phyloP scores from a whole-genome alignment of 2,329 filamentous ascomycete genomes.

The Diaporthe australafricana region DNA sequence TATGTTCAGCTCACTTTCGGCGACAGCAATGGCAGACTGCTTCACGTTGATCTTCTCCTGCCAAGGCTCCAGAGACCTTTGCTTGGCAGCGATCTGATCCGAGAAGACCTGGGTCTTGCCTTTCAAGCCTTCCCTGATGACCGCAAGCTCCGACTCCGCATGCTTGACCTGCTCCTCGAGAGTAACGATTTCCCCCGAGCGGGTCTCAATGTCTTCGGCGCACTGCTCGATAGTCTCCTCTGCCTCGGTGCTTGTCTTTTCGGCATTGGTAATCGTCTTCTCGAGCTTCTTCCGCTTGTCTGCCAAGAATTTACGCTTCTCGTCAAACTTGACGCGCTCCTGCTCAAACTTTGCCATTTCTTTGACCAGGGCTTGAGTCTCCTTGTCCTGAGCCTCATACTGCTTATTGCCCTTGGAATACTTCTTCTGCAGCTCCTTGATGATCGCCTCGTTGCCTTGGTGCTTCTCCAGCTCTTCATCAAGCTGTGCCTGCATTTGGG shows the following conservation, averaged over 20 bases:
- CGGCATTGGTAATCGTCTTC: constrained; percentile 83
- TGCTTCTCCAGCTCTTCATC: constrained; percentile 92
- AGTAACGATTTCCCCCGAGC: constrained; percentile 77
- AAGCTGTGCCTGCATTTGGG: constrained; percentile 89
- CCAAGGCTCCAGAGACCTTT: constrained; percentile 96
- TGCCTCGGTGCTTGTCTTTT: constrained; percentile 79
- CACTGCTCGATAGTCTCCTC: constrained; percentile 83
- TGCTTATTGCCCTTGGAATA: constrained; percentile 87
- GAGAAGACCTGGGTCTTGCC: constrained; percentile 97
- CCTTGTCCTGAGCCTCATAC: constrained; percentile 84
- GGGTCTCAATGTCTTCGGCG: constrained; percentile 80
- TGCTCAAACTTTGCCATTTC: constrained; percentile 95
- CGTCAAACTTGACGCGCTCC: constrained; percentile 95
- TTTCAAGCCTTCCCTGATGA: constrained; percentile 88
- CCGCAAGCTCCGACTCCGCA: constrained; percentile 84
- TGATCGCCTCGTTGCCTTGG: constrained; percentile 87
- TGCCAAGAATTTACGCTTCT: constrained; percentile 93
- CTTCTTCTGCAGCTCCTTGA: constrained; percentile 88
- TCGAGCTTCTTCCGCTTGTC: constrained; percentile 96
- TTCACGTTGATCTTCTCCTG: constrained; percentile 97
- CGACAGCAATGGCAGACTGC: constrained; percentile 91
- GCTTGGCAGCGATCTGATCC: constrained; percentile 90
- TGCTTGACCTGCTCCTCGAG: constrained; percentile 81
- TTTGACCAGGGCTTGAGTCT: constrained; percentile 82
- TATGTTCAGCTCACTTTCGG: constrained; percentile 94